These are phyloP conservation scores for Suillus weaverae DNA, from an alignment of 768 basidiomycete species.

Conservation along the genomic window DNA sequence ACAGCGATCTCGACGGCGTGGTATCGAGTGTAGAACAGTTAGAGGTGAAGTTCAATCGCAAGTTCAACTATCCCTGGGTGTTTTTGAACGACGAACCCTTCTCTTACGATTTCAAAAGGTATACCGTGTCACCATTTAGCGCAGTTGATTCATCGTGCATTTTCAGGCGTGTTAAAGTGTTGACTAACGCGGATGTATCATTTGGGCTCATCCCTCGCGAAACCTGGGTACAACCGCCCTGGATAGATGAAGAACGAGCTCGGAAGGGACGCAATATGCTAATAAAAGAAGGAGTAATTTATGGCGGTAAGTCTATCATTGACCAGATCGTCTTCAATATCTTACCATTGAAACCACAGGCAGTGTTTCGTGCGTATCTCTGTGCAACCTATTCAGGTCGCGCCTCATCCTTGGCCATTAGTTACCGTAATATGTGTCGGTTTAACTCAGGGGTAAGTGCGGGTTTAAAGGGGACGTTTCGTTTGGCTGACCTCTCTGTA, in stretches of 20 bases:
- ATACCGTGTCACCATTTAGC: slow-evolving; percentile 8
- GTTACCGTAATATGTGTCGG: slow-evolving; percentile 75
- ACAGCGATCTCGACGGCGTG: slow-evolving; percentile 46
- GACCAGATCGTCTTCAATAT: background rate
- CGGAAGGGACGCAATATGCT: slow-evolving; percentile 51
- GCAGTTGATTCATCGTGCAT: slow-evolving; percentile 17
- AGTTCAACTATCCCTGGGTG: slow-evolving; percentile 60
- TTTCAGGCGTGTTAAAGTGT: slow-evolving; percentile 31
- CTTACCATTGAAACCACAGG: slow-evolving; percentile 25
- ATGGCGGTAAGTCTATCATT: slow-evolving; percentile 40
- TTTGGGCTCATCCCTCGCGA: slow-evolving; percentile 63
- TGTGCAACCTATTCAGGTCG: background rate
- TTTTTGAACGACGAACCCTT: slow-evolving; percentile 65
- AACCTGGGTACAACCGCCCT: slow-evolving; percentile 71
- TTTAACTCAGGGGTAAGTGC: slow-evolving; percentile 64
- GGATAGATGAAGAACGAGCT: slow-evolving; percentile 71
- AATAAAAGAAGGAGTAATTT: slow-evolving; percentile 46
- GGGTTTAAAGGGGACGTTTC: background rate
- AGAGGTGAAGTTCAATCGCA: slow-evolving; percentile 59
- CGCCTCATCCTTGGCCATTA: slow-evolving; percentile 14
- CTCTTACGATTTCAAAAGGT: slow-evolving; percentile 52
- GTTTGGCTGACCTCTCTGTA: slow-evolving; percentile 21
- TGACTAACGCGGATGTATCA: slow-evolving; percentile 43
- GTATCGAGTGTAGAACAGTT: slow-evolving; percentile 51
- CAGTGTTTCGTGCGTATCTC: slow-evolving; percentile 41